These are phyloP conservation scores for Cicer arietinum DNA, from an alignment of 306 rosid genomes.

Conservation along the genomic window DNA sequence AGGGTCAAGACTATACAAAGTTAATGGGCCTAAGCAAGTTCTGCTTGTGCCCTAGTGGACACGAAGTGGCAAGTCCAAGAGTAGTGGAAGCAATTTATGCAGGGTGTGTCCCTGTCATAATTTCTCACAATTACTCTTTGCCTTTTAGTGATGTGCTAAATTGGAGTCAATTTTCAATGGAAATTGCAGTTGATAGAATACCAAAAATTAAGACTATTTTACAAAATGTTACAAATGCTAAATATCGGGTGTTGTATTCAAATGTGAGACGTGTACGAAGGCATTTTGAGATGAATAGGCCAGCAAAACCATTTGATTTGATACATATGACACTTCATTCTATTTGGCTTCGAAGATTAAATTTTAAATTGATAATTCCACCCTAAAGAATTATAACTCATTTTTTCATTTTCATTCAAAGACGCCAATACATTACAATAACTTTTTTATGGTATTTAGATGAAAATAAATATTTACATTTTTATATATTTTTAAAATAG, in stretches of 20 bases:
- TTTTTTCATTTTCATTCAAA: slow-evolving; percentile 3
- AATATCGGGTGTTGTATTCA: slow-evolving; percentile 55
- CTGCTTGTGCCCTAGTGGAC: slow-evolving; percentile 86
- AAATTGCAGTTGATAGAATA: slow-evolving; percentile 55
- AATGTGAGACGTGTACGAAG: slow-evolving; percentile 54
- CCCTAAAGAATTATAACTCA: slow-evolving; percentile 2
- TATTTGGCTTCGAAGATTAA: slow-evolving; percentile 68
- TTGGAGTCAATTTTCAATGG: slow-evolving; percentile 69
- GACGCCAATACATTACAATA: too few species aligned
- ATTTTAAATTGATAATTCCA: slow-evolving; percentile 36
- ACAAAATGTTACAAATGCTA: slow-evolving; percentile 48
- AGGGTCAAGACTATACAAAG: slow-evolving; percentile 56
- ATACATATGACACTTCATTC: slow-evolving; percentile 86
- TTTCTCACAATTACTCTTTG: slow-evolving; percentile 60
- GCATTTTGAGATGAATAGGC: slow-evolving; percentile 72
- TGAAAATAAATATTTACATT: too few species aligned
- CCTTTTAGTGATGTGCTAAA: slow-evolving; percentile 83
- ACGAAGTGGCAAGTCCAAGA: slow-evolving; percentile 92
- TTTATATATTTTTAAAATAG: too few species aligned
- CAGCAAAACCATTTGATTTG: slow-evolving; percentile 73
- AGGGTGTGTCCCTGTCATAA: slow-evolving; percentile 79
- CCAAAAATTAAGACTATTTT: slow-evolving; percentile 66
- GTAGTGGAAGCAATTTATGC: slow-evolving; percentile 75
- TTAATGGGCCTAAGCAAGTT: slow-evolving; percentile 67
- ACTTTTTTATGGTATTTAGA: too few species aligned